phyloP scores from a whole-genome alignment of 495 filamentous ascomycete genomes.

The Neurospora hispaniola region DNA sequence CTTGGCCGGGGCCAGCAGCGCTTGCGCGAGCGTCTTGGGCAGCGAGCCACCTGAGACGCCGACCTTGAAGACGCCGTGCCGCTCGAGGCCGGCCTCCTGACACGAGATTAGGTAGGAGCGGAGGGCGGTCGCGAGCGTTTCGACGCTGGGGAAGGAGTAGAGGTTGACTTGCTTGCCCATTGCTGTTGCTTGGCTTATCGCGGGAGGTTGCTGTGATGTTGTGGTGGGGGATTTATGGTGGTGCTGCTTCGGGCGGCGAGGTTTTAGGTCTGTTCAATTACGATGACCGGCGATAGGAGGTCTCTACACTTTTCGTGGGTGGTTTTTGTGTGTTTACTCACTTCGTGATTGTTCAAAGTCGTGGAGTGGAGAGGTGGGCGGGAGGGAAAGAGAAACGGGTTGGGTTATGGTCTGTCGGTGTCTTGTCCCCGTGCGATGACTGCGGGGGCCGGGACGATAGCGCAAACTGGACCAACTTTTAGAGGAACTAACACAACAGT shows the following conservation, averaged over 20 bases:
- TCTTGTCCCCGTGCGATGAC: background rate
- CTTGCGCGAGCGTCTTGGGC: conserved; percentile 68
- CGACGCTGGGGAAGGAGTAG: conserved; percentile 61
- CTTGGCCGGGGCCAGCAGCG: conserved; percentile 55
- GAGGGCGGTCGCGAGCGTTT: conserved; percentile 61
- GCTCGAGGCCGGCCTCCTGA: conserved; percentile 67
- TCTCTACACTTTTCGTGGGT: background rate
- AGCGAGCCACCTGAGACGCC: conserved; percentile 93
- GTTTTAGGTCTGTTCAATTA: background rate
- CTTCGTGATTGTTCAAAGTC: background rate
- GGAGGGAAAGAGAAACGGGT: background rate
- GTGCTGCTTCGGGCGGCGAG: background rate
- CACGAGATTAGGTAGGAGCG: conserved; percentile 67
- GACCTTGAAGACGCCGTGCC: conserved; percentile 78
- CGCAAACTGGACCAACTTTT: background rate
- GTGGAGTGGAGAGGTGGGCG: background rate
- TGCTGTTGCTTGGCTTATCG: background rate
- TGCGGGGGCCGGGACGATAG: background rate
- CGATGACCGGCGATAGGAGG: background rate
- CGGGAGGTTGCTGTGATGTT: background rate
- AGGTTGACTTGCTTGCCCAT: conserved; percentile 77
- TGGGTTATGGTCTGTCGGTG: background rate
- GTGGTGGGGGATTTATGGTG: background rate
- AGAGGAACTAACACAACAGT: background rate
- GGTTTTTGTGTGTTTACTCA: background rate